phyloP scores from a whole-genome alignment of 345 rosid genomes.

The Firmiana major region DNA sequence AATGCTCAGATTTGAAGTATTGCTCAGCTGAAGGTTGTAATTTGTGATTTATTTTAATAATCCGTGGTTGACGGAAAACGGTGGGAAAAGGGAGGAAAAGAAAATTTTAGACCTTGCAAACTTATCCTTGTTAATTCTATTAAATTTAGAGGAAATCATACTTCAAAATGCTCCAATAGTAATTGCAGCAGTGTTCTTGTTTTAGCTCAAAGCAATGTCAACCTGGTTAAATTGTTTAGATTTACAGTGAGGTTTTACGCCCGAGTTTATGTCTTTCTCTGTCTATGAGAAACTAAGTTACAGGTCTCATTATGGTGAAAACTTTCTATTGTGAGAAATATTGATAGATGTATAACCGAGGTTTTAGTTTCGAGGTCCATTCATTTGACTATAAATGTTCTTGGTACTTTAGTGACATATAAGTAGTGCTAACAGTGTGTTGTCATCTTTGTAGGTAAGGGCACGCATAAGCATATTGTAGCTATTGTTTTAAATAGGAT shows the following conservation, averaged over 20 bases:
- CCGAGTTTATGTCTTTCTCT: not conserved
- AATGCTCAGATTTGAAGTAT: constrained; percentile 17
- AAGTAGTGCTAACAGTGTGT: not conserved
- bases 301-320: not conserved
- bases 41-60: not conserved
- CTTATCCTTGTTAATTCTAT: not conserved
- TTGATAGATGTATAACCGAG: not conserved
- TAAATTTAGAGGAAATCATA: not conserved
- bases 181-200: not conserved
- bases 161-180: not conserved
- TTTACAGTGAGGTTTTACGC: not conserved
- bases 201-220: not conserved
- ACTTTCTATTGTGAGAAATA: not conserved
- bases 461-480: not conserved
- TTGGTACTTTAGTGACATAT: not conserved
- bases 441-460: not conserved
- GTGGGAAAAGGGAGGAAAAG: not conserved
- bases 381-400: not conserved
- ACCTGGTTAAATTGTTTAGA: not conserved
- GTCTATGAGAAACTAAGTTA: not conserved
- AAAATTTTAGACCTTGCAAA: not conserved
- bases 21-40: not conserved
- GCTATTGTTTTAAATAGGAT: not conserved
- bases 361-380: not conserved
- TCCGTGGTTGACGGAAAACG: constrained; percentile 1